Percentiles rank a stretch among this genome's conserved stretches.
These are phyloP conservation scores for Pyrus pyrifolia DNA, from an alignment of 306 rosid genomes.

Conservation along the genomic window DNA sequence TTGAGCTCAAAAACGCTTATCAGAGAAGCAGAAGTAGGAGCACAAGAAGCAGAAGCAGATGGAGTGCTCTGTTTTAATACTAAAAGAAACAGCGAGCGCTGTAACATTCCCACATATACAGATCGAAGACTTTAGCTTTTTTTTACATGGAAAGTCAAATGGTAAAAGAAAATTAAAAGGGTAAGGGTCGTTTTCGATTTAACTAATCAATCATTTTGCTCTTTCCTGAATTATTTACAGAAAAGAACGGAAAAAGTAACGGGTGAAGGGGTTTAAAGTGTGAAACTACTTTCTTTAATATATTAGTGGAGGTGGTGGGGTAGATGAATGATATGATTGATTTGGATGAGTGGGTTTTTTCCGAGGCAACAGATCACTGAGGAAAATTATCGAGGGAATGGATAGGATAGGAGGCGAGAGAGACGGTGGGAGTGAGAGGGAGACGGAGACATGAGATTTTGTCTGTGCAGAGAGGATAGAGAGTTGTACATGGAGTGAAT, in stretches of 20 bases:
- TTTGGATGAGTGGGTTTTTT: not conserved
- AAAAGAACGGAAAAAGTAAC: not conserved
- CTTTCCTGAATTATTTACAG: not conserved
- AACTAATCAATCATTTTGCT: not conserved
- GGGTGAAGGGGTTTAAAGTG: not conserved
- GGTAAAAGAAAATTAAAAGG: not conserved
- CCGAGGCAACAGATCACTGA: not conserved
- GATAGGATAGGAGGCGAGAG: not conserved
- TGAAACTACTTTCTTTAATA: not conserved
- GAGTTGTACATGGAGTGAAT: too few relatives aligned
- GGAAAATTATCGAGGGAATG: not conserved
- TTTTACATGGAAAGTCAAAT: conserved; percentile 7
- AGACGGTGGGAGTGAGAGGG: not conserved
- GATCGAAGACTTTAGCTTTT: not conserved
- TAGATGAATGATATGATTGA: not conserved
- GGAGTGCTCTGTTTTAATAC: not conserved
- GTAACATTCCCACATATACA: not conserved
- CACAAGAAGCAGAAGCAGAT: not conserved
- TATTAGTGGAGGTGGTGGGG: not conserved
- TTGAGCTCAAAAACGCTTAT: not conserved
- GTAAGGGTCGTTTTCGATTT: conserved; percentile 7
- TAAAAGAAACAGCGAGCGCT: not conserved
- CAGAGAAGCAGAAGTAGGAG: not conserved
- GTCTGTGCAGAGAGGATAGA: not conserved
- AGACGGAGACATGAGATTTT: not conserved